These are phyloP conservation scores for Fraxinus sp. DNA, from an alignment of 305 asterid species.

Conservation along the genomic window DNA sequence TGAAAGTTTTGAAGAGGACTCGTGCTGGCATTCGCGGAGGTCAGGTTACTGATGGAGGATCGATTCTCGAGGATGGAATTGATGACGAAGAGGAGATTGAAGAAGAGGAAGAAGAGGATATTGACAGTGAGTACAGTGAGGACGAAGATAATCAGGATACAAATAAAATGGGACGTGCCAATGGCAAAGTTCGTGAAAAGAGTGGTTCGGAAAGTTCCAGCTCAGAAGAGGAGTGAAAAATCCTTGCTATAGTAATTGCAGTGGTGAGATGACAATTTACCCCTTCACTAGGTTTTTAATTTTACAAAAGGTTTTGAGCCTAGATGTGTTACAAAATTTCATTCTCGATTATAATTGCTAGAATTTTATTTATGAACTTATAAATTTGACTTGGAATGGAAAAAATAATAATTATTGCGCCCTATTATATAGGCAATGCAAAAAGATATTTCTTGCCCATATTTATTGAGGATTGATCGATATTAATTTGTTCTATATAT, in stretches of 20 bases:
- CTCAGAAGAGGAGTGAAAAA: constrained; percentile 44
- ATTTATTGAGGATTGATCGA: background rate
- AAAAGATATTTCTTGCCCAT: background rate
- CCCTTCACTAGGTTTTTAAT: background rate
- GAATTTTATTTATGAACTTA: background rate
- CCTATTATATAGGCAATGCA: background rate
- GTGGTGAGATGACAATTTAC: background rate
- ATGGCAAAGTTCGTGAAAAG: constrained; percentile 41
- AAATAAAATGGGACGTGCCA: constrained; percentile 32
- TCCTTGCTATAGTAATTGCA: background rate
- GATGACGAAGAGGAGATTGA: constrained; percentile 65
- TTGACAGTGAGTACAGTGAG: constrained; percentile 81
- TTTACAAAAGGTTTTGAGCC: background rate
- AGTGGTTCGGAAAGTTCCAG: constrained; percentile 43
- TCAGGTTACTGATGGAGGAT: constrained; percentile 40
- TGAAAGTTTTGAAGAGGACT: constrained; percentile 64
- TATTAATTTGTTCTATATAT: background rate
- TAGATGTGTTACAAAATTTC: background rate
- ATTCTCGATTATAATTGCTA: background rate
- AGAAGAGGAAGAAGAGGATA: constrained; percentile 58
- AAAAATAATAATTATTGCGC: background rate
- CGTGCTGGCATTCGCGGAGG: constrained; percentile 69
- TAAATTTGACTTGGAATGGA: background rate
- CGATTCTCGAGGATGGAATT: constrained; percentile 32
- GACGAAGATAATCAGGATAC: constrained; percentile 48